Conservation (phyloP, 2,329 filamentous ascomycete genomes). For the Aureobasidium sp. region DNA sequence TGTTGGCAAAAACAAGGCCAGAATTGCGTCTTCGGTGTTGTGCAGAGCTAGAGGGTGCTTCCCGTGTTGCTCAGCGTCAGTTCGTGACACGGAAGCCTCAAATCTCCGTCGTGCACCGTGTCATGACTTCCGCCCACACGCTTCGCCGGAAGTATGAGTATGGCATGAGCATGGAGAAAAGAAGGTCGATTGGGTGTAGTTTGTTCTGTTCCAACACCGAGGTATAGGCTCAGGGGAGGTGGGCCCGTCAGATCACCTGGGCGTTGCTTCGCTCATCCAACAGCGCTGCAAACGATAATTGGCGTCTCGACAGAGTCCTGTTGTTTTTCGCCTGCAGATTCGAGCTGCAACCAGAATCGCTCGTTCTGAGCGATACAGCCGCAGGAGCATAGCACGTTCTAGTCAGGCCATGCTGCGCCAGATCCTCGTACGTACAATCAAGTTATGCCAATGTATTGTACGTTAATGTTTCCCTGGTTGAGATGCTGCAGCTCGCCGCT, state of each 20-base stretch:
- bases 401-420: slow-evolving; percentile 1
- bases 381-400: slow-evolving; percentile 8
- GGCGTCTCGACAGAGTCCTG: background rate
- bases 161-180: slow-evolving; percentile 2
- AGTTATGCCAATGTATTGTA: slow-evolving; percentile 4
- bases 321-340: background rate
- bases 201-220: slow-evolving; percentile 1
- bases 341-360: background rate
- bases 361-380: background rate
- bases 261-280: background rate
- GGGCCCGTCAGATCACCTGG: background rate
- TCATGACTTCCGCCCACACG: background rate
- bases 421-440: slow-evolving; percentile 11
- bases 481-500: slow-evolving; percentile 9
- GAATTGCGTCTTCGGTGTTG: slow-evolving; percentile 12
- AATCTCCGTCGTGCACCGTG: slow-evolving; percentile 13
- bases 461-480: slow-evolving; percentile 6
- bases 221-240: background rate
- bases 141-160: background rate
- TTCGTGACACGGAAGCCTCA: slow-evolving; percentile 14
- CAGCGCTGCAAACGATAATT: background rate
- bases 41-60: slow-evolving; percentile 10
- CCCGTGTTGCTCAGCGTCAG: slow-evolving; percentile 9
- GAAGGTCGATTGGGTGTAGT: slow-evolving; percentile 11
- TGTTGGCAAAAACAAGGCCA: slow-evolving; percentile 9